Base-by-base conservation (phyloP, 23 red algal genomes). In the Gracilaria domingensis region DNA sequence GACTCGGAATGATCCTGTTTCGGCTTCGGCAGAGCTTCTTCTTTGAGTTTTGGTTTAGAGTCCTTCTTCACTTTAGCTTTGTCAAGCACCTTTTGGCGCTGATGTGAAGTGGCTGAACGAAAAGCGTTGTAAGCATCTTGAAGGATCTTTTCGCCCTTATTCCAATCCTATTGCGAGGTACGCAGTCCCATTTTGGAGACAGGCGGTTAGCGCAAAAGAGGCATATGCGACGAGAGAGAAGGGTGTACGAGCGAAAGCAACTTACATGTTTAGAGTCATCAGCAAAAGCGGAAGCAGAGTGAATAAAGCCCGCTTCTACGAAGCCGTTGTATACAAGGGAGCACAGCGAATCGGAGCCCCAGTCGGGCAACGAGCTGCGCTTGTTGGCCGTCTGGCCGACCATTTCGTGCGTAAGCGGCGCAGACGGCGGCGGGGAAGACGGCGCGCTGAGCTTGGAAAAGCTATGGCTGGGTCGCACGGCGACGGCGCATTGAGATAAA, bases 221-320 rank as follows among this genome's bases (percentile, higher is more conserved):
- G 51, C 45, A 12, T 48, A 48, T n/a, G n/a, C n/a, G 17, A 16
- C 11, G 18, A 20, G 51, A 55, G 14, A 55, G 51, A 14, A 16
- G 51, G 9, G 1, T 1, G 13, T 20, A 55, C 18, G 51, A 20
- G 14, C 18, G 1, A 55, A 55, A 14, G 13, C 24, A 29, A 62
- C 67, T 9, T 73, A 73, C 67, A 16, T 73, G 30, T 44, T 73
- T 73, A 35, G 36, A 73, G 34, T 73, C 67, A 73, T 73, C 67
- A 35, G 67, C 67, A 73, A 73, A 73, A 17, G 67, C 67, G 20
- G 67, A 37, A 73, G 67, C 35, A 5, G 67, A 40, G 21, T 73
- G 67, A 44, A 73, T 73, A 44, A 73, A 73, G 20, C 67, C 67
- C 1, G 67, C 67, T 40, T 37, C 24, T 73, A 35, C 12, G 35